These are phyloP conservation scores for Pelargonium nanum DNA, from an alignment of 345 rosid species.

Conservation along the genomic window DNA sequence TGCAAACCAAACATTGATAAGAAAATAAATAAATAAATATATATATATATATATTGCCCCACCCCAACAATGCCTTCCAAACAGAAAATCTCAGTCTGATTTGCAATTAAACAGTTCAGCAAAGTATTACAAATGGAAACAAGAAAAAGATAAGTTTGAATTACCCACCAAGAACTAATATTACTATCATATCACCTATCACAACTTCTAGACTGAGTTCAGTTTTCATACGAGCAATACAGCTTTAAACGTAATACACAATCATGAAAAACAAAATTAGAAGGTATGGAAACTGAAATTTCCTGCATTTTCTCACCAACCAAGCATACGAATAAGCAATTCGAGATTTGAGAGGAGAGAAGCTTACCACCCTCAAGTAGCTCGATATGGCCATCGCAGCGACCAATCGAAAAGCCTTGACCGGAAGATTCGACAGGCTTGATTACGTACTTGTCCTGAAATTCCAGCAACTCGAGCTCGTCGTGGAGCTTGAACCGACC, in stretches of 20 bases:
- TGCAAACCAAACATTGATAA: not conserved
- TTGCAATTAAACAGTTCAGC: not conserved
- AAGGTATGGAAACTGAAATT: not conserved
- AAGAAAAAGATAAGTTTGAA: not conserved
- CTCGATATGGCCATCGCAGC: slow-evolving; percentile 57
- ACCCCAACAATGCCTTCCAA: not conserved
- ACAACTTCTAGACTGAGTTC: not conserved
- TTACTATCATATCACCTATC: not conserved
- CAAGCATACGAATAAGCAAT: not conserved
- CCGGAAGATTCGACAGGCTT: slow-evolving; percentile 42
- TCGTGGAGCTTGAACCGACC: slow-evolving; percentile 61
- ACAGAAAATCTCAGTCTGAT: not conserved
- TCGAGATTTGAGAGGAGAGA: not conserved
- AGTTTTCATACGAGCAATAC: not conserved
- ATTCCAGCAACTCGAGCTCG: slow-evolving; percentile 61
- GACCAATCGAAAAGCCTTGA: slow-evolving; percentile 63
- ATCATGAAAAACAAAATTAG: no score
- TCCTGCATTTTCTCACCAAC: not conserved
- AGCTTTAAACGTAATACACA: not conserved
- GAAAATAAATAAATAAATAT: no score
- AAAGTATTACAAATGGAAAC: not conserved
- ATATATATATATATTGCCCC: not conserved
- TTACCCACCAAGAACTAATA: not conserved
- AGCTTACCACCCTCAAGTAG: slow-evolving; percentile 45
- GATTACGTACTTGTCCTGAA: slow-evolving; percentile 62